These are phyloP conservation scores for Botrytis fabae DNA, from an alignment of 2,329 filamentous ascomycete species.

Conservation along the genomic window DNA sequence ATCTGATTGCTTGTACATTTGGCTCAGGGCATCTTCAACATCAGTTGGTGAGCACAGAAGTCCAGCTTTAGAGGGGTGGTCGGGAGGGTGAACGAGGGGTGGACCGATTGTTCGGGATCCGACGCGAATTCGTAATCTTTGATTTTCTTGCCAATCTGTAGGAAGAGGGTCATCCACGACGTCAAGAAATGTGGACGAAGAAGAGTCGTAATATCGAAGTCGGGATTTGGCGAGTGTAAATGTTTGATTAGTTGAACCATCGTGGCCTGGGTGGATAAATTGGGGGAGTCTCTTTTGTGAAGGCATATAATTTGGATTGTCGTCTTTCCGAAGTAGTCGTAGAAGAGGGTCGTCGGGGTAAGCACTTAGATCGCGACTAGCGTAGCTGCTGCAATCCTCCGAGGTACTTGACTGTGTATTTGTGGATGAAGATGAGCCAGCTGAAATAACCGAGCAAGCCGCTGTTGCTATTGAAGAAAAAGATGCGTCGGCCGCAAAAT, in stretches of 20 bases:
- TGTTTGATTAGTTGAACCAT: slow-evolving; percentile 44
- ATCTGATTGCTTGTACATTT: slow-evolving; percentile 33
- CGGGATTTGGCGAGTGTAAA: slow-evolving; percentile 56
- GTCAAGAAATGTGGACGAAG: slow-evolving; percentile 58
- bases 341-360: slow-evolving; percentile 35
- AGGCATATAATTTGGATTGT: slow-evolving; percentile 44
- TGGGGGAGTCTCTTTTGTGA: slow-evolving; percentile 44
- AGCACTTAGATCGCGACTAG: slow-evolving; percentile 22
- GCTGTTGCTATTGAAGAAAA: slow-evolving; percentile 15
- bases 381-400: neutral
- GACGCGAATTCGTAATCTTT: slow-evolving; percentile 51
- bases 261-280: slow-evolving; percentile 52
- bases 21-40: slow-evolving; percentile 29
- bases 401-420: neutral
- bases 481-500: slow-evolving; percentile 7
- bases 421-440: neutral
- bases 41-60: slow-evolving; percentile 29
- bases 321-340: slow-evolving; percentile 31
- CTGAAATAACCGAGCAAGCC: neutral
- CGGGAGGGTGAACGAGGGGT: slow-evolving; percentile 25
- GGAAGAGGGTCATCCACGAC: slow-evolving; percentile 53
- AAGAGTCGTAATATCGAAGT: slow-evolving; percentile 55
- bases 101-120: slow-evolving; percentile 47
- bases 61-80: slow-evolving; percentile 19
- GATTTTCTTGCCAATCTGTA: slow-evolving; percentile 40